Evolutionary conservation across 2,329 filamentous ascomycete genomes (phyloP).

Genomic region (Cladosporium sp.): DNA sequence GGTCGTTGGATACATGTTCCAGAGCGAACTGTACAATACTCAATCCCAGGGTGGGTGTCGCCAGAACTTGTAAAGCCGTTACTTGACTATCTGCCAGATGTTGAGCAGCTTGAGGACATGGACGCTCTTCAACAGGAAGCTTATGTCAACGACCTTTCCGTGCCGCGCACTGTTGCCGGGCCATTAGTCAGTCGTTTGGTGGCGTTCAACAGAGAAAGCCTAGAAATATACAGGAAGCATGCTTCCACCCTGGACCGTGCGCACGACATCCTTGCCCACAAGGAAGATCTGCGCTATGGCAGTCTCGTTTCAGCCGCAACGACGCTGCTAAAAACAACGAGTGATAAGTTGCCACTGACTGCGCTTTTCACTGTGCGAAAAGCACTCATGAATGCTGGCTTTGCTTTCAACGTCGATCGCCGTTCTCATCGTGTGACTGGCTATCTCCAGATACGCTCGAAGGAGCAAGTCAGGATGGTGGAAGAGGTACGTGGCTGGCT

Average conservation of each 20-base stretch:
- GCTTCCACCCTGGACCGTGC: constrained; percentile 47
- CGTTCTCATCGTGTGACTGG: constrained; percentile 49
- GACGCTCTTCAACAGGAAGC: constrained; percentile 33
- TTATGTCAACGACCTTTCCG: constrained; percentile 35
- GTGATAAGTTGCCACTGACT: constrained; percentile 25
- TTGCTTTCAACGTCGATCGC: constrained; percentile 56
- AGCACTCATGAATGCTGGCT: constrained; percentile 56
- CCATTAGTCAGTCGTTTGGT: constrained; percentile 42
- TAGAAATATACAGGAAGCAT: constrained; percentile 45
- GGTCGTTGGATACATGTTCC: constrained; percentile 45
- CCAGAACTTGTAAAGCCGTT: constrained; percentile 44
- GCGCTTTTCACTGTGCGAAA: constrained; percentile 67
- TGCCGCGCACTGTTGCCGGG: constrained; percentile 44
- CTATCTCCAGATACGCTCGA: constrained; percentile 61
- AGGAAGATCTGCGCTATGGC: constrained; percentile 42
- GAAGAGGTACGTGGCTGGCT: constrained; percentile 49
- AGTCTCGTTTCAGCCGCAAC: constrained; percentile 45
- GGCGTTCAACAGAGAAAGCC: constrained; percentile 41
- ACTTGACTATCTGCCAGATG: constrained; percentile 48
- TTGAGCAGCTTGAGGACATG: constrained; percentile 29
- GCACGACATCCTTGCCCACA: constrained; percentile 44
- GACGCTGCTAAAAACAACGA: constrained; percentile 33
- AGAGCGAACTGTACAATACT: constrained; percentile 42
- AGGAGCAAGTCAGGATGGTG: constrained; percentile 51
- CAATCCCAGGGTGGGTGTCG: constrained; percentile 47